Evolutionary conservation across 164 flowering plant species (phyloP), one percentile per base, ranked within the genome.

Genomic region (Hamamelis virginiana): DNA sequence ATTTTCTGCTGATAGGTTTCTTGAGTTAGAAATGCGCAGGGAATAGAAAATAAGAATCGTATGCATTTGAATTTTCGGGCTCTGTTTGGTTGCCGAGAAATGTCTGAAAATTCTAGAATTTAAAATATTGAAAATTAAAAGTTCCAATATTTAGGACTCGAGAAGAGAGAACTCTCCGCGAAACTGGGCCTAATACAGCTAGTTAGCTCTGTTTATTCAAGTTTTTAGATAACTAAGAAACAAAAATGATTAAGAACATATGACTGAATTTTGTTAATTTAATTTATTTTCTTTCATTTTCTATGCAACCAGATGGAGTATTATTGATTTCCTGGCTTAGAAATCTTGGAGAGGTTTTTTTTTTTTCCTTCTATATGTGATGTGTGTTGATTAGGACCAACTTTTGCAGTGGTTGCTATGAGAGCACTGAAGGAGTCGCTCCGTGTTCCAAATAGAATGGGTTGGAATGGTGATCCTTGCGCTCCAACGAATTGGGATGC

Each of bases 391-490:
- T 67, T 44, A 64, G 72, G 19, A 50, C 47, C 45, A 46, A 27
- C 28, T 25, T 27, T 41, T 59, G 76, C 83, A 96, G 99, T 88
- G 56, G 25, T 59, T 69, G 98, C 98, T 15, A 91, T 96, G 98
- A 81, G 79, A 73, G 92, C 95, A 60, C 68, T 96, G 77, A 96
- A 91, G 71, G 87, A 86, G 60, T 86, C 99, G 1, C 88, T 96
- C 16, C 84, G 82, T n/a, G 74, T 96, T 67, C 98, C 98, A 28
- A 96, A 83, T 62, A 84, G 99, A 81, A 96, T 96, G 99, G 99
- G 99, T 64, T 96, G 99, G 99, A 96, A 96, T 79, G 99, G 99
- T 41, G 99, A 96, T 78, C 99, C 99, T 16, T 96, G 99, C 82
- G 95, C 98, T 38, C 99, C 99, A 69, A 81, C 94, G 26, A 76